Evolutionary conservation across 1,284 basidiomycete species (phyloP), one percentile per base, ranked within the genome.

Genomic region (Puccinia novopanici): DNA sequence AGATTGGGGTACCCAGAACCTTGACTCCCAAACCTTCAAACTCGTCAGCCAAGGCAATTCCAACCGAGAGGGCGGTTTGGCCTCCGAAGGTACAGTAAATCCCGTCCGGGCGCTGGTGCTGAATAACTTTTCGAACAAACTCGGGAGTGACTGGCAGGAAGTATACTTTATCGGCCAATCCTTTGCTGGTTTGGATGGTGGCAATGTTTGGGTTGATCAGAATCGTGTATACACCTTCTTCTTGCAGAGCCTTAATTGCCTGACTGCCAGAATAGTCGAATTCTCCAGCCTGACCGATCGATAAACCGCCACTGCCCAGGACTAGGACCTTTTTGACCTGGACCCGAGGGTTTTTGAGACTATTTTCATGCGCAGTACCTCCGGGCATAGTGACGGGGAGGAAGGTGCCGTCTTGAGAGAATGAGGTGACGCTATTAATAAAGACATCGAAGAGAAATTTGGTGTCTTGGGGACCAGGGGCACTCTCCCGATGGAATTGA

Each of bases 401-500:
- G 37, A 84, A 78, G 52, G 82, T 81, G 27, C 90, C 89, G 54
- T 75, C 63, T 15, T 57, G 12, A 63, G 90, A 90, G 84, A 91
- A 93, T 84, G 94, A 92, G 55, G 90, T 86, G 84, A 98, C 90
- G 84, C 92, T 93, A 86, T 92, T 90, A 84, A 99, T 91, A 89
- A 99, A 99, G 61, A 97, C 94, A 83, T 99, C 95, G 86, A 99
- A 99, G 81, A 99, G 89, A 88, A 98, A 99, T 87, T 99, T 97
- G 81, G 97, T 99, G 86, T 99, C 97, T 81, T 95, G 90, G 37
- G 97, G 97, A 57, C 97, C 97, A n/a, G 97, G 95, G 5, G 93
- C 95, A 55, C 94, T 96, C 87, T 99, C 97, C 54, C 97, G 97
- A 87, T 99, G 97, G 89, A 99, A 99, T 86, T 99, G 97, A n/a